Evolutionary conservation across 1,284 basidiomycete species (phyloP).

Genomic region (Heterobasidion annosum): DNA sequence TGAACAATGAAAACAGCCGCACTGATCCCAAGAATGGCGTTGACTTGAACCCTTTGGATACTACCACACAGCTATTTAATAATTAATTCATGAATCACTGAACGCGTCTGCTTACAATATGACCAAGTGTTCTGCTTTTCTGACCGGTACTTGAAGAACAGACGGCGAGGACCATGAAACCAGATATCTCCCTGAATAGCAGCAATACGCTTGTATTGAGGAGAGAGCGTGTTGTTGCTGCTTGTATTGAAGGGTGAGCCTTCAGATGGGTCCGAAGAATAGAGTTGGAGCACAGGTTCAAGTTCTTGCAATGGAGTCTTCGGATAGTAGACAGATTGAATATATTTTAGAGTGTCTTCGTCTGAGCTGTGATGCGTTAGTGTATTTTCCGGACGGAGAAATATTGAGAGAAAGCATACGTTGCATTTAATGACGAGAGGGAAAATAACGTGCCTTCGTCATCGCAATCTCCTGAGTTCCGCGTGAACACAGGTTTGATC

Average conservation of each 20-base stretch:
- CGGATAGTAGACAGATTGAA: slow-evolving; percentile 13
- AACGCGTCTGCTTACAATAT: not conserved
- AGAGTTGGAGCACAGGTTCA: slow-evolving; percentile 12
- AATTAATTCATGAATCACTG: not conserved
- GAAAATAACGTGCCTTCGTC: slow-evolving; percentile 49
- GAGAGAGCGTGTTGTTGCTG: slow-evolving; percentile 19
- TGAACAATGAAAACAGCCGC: not conserved
- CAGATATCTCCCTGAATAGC: slow-evolving; percentile 23
- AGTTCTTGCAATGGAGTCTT: slow-evolving; percentile 10
- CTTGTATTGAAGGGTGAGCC: slow-evolving; percentile 27
- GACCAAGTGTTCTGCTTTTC: slow-evolving; percentile 10
- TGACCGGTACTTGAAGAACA: slow-evolving; percentile 12
- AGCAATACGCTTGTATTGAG: slow-evolving; percentile 25
- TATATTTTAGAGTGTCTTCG: slow-evolving; percentile 1
- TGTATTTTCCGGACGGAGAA: no score
- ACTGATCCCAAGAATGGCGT: slow-evolving; percentile 3
- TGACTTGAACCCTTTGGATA: slow-evolving; percentile 1
- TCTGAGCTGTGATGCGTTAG: slow-evolving; percentile 5
- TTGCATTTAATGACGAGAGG: slow-evolving; percentile 31
- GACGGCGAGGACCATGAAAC: slow-evolving; percentile 24
- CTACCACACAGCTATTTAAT: not conserved
- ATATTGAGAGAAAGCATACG: slow-evolving; percentile 16
- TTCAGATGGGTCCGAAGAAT: slow-evolving; percentile 17
- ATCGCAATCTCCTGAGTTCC: slow-evolving; percentile 26
- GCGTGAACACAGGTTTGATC: not conserved